Conservation (phyloP, 1,284 basidiomycete genomes). For the Trichosporon sp. region DNA sequence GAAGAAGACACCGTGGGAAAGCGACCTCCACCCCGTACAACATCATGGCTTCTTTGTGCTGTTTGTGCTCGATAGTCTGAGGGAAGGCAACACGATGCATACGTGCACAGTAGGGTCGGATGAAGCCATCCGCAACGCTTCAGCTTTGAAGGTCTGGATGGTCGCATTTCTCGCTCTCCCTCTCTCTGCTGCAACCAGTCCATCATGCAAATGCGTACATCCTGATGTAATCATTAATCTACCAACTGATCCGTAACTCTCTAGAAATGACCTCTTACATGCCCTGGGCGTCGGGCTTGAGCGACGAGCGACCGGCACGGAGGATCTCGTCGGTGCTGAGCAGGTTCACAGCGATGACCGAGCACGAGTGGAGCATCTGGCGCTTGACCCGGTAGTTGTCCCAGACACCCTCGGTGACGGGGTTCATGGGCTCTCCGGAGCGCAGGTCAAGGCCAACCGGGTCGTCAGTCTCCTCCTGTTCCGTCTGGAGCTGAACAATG, state of each 20-base stretch:
- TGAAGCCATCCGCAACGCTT: too few species aligned
- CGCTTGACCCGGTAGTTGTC: slow-evolving; percentile 99
- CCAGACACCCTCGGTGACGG: slow-evolving; percentile 93
- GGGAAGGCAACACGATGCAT: too few species aligned
- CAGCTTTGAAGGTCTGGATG: too few species aligned
- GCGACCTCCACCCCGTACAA: background rate
- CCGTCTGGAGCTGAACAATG: slow-evolving; percentile 88
- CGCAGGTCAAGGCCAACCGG: slow-evolving; percentile 91
- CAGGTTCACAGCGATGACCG: slow-evolving; percentile 95
- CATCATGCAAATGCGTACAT: slow-evolving; percentile 18
- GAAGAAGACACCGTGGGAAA: background rate
- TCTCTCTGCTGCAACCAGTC: background rate
- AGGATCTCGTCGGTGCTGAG: slow-evolving; percentile 95
- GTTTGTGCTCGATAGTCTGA: too few species aligned
- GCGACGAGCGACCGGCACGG: slow-evolving; percentile 85
- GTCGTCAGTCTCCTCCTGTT: slow-evolving; percentile 83
- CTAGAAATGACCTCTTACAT: slow-evolving; percentile 20
- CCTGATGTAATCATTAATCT: slow-evolving; percentile 19
- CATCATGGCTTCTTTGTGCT: too few species aligned
- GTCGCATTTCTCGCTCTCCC: too few species aligned
- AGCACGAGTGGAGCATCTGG: slow-evolving; percentile 97
- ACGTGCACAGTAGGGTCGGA: too few species aligned
- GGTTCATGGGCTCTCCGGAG: slow-evolving; percentile 95
- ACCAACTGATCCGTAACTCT: slow-evolving; percentile 17
- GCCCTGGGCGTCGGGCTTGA: slow-evolving; percentile 27